Percentiles rank a stretch among this genome's conserved stretches.
Conservation (phyloP, 257 asterid genomes). For the Linaria vulgaris region DNA sequence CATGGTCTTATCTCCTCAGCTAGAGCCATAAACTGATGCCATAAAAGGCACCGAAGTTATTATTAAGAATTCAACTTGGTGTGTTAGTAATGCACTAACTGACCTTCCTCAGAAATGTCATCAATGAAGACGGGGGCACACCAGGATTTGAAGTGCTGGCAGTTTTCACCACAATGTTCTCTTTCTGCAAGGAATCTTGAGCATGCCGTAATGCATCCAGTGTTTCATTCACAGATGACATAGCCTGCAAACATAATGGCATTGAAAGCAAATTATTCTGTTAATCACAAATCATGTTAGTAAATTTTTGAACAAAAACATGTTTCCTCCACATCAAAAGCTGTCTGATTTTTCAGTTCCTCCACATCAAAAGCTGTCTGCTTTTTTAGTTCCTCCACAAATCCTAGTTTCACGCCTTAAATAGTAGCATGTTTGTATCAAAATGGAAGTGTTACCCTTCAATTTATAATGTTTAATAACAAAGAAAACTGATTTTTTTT, state of each 20-base stretch:
- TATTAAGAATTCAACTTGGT: slow-evolving; percentile 14
- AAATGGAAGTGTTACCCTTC: background rate
- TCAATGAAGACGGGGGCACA: slow-evolving; percentile 90
- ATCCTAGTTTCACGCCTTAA: background rate
- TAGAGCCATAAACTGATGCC: slow-evolving; percentile 19
- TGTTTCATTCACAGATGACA: slow-evolving; percentile 50
- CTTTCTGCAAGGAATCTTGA: slow-evolving; percentile 55
- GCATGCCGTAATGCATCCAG: slow-evolving; percentile 66
- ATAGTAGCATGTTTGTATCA: background rate
- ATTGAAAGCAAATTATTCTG: background rate
- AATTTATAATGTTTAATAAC: background rate
- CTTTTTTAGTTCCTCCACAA: background rate
- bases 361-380: background rate
- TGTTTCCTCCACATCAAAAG: background rate
- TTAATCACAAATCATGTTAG: slow-evolving; percentile 9
- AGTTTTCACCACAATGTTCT: slow-evolving; percentile 47
- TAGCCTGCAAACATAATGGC: slow-evolving; percentile 34
- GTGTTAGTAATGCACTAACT: slow-evolving; percentile 25
- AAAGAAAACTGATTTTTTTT: background rate
- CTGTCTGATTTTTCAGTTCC: background rate
- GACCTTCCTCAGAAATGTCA: slow-evolving; percentile 88
- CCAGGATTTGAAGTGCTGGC: slow-evolving; percentile 90
- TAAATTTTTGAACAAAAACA: slow-evolving; percentile 2
- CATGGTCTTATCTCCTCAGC: background rate
- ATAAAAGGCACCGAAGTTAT: slow-evolving; percentile 1